Evolutionary conservation across 352 stramenopile genomes (phyloP).

Genomic region (Thalassiosira pacifica): DNA sequence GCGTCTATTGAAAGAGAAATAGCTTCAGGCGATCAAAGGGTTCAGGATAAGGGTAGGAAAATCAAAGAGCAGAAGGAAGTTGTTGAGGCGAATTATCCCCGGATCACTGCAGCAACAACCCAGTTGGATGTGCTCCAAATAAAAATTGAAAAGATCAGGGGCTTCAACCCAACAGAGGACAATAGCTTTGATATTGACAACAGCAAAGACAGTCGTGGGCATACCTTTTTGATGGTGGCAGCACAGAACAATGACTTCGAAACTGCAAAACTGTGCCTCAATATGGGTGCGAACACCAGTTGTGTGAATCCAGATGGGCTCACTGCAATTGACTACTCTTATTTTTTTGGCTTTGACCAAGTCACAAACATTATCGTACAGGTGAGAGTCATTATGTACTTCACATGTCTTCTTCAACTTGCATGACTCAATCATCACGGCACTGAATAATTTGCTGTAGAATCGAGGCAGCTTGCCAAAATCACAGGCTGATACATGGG

Average conservation of each 20-base stretch:
- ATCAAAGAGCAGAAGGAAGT: slow-evolving; percentile 7
- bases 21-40: slow-evolving; percentile 4
- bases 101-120: neutral
- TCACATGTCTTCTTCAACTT: neutral
- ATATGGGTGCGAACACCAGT: slow-evolving; percentile 20
- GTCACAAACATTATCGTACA: slow-evolving; percentile 39
- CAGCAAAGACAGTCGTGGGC: slow-evolving; percentile 25
- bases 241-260: slow-evolving; percentile 47
- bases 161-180: slow-evolving; percentile 4
- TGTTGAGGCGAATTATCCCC: neutral
- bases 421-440: neutral
- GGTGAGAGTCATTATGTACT: slow-evolving; percentile 1
- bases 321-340: slow-evolving; percentile 38
- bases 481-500: slow-evolving; percentile 9
- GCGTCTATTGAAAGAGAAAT: neutral
- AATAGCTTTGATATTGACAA: slow-evolving; percentile 39
- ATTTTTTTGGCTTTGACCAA: slow-evolving; percentile 32
- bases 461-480: slow-evolving; percentile 27
- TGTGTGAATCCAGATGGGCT: slow-evolving; percentile 25
- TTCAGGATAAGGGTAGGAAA: neutral
- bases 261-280: slow-evolving; percentile 34
- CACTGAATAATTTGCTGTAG: slow-evolving; percentile 5
- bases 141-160: slow-evolving; percentile 35
- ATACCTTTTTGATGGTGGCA: slow-evolving; percentile 40
- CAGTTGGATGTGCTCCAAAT: slow-evolving; percentile 15